A percentile compares a stretch with the other conserved stretches of the same genome.
Conservation (phyloP, 2,329 filamentous ascomycete genomes). For the Drechslerella coelobrocha region DNA sequence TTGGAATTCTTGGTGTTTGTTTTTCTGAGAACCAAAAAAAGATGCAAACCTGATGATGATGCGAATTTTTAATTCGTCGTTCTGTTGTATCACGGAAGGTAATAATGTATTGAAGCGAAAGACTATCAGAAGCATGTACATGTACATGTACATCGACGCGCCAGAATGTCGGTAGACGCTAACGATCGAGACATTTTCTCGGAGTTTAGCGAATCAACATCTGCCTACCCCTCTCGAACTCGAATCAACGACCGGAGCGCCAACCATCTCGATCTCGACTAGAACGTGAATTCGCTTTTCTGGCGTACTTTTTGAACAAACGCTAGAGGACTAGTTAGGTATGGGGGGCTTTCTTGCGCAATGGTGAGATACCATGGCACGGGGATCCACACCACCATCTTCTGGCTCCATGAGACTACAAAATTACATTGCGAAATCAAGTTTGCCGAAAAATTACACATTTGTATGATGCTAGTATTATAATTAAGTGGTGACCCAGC, state of each 20-base stretch:
- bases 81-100: too few species aligned
- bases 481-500: not conserved
- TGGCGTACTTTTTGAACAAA: not conserved
- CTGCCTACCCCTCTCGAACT: too few species aligned
- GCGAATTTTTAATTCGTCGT: too few species aligned
- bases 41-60: too few species aligned
- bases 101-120: too few species aligned
- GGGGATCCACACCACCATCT: not conserved
- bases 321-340: not conserved
- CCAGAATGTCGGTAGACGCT: too few species aligned
- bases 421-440: not conserved
- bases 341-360: not conserved
- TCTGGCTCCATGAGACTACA: not conserved
- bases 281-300: not conserved
- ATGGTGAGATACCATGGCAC: not conserved
- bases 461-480: not conserved
- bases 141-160: too few species aligned
- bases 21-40: too few species aligned
- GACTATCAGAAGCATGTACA: too few species aligned
- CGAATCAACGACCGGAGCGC: too few species aligned
- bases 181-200: not conserved
- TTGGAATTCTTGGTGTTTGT: too few species aligned
- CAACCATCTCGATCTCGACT: not conserved
- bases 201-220: not conserved
- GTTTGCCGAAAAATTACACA: not conserved